These are phyloP conservation scores for Podaxis carcinomalis DNA, from an alignment of 768 basidiomycete species.

Conservation along the genomic window DNA sequence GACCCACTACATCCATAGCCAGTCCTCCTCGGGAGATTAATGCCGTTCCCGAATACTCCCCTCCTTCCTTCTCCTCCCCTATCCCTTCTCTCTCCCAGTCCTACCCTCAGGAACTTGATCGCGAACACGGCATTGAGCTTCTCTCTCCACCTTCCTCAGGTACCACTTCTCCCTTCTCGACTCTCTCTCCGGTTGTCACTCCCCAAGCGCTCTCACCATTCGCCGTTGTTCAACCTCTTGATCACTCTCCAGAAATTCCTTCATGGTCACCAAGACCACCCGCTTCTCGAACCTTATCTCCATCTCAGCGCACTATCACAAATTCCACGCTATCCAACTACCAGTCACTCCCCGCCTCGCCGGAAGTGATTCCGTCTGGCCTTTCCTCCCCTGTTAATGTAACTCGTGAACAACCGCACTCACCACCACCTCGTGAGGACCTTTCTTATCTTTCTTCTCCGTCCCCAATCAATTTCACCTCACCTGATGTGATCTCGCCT, in stretches of 20 bases:
- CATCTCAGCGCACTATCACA: constrained; percentile 1
- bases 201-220: constrained; percentile 9
- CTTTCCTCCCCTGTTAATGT: constrained; percentile 2
- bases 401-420: background rate
- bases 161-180: constrained; percentile 11
- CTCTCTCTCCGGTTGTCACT: constrained; percentile 11
- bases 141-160: constrained; percentile 32
- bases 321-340: background rate
- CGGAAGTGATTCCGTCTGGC: background rate
- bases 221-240: constrained; percentile 3
- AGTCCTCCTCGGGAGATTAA: background rate
- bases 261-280: background rate
- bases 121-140: constrained; percentile 38
- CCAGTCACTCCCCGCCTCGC: constrained; percentile 5
- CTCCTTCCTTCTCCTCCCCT: constrained; percentile 15
- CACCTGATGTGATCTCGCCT: constrained; percentile 6
- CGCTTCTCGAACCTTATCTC: background rate
- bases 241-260: constrained; percentile 1
- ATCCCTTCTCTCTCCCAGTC: constrained; percentile 39
- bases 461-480: constrained; percentile 10
- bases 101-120: constrained; percentile 38
- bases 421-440: background rate
- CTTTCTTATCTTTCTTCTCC: constrained; percentile 5
- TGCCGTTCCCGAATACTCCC: background rate
- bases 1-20: constrained; percentile 5